Evolutionary conservation across 805 yeast genomes (phyloP).

Genomic region (Wickerhamiella kazuoi): DNA sequence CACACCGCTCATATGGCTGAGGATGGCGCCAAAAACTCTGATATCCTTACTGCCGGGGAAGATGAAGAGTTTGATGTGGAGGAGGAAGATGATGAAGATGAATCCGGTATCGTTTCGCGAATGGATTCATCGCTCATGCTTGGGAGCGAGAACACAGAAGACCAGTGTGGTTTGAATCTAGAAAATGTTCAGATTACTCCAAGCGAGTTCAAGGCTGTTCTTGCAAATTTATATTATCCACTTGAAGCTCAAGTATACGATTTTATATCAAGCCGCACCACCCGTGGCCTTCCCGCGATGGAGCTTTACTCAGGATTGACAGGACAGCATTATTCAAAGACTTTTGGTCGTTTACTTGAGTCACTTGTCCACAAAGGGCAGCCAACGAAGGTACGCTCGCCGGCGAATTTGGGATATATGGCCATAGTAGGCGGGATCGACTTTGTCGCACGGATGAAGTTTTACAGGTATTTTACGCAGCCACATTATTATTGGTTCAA

Average conservation of each 20-base stretch:
- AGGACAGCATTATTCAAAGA: constrained; percentile 38
- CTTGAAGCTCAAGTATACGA: constrained; percentile 45
- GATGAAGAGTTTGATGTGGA: constrained; percentile 5
- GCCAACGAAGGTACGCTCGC: constrained; percentile 11
- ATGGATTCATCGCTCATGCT: background rate
- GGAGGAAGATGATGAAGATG: constrained; percentile 17
- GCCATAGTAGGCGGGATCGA: constrained; percentile 46
- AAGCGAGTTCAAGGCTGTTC: background rate
- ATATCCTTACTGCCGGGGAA: background rate
- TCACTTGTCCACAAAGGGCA: constrained; percentile 25
- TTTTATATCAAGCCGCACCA: constrained; percentile 24
- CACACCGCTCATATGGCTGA: too few relatives aligned
- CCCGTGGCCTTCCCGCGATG: constrained; percentile 42
- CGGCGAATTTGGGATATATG: constrained; percentile 17
- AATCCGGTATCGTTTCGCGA: background rate
- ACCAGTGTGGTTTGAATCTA: too few relatives aligned
- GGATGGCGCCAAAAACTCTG: too few relatives aligned
- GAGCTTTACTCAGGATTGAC: constrained; percentile 32
- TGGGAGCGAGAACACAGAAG: too few relatives aligned
- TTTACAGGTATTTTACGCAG: constrained; percentile 44
- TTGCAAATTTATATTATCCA: constrained; percentile 41
- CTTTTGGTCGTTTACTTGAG: constrained; percentile 36
- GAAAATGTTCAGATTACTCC: constrained; percentile 1
- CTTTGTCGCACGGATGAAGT: constrained; percentile 56
- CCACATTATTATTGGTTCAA: background rate